phyloP scores from a whole-genome alignment of 768 basidiomycete genomes.

The Hortiboletus flavorubellus region DNA sequence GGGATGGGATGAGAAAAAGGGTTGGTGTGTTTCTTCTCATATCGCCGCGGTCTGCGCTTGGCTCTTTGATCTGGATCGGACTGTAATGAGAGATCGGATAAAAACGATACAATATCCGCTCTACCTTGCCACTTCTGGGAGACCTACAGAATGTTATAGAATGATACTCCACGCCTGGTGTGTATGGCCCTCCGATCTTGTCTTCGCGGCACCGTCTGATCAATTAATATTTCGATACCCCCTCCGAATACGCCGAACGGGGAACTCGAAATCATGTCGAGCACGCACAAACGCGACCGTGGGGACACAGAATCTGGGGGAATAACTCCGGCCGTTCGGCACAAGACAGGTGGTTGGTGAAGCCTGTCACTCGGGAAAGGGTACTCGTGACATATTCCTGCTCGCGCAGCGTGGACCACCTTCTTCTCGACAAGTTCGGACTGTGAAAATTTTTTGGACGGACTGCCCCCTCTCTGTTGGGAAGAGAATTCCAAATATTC shows the following conservation, averaged over 20 bases:
- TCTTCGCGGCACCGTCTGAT: conserved; percentile 2
- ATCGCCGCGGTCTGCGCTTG: not conserved
- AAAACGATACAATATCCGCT: not conserved
- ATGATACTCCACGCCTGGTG: conserved; percentile 12
- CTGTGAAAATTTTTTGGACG: conserved; percentile 12
- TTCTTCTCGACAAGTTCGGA: conserved; percentile 17
- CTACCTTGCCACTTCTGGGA: conserved; percentile 1
- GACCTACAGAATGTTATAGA: not conserved
- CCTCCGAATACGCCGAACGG: not conserved
- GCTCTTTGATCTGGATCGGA: conserved; percentile 1
- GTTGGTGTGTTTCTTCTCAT: not conserved
- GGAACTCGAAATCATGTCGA: conserved; percentile 3
- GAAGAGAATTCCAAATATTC: conserved; percentile 7
- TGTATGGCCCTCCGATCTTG: conserved; percentile 1
- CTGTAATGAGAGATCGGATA: conserved; percentile 7
- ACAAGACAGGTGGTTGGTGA: not conserved
- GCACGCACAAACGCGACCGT: not conserved
- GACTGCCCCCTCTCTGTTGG: not conserved
- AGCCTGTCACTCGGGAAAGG: conserved; percentile 1
- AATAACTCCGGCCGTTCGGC: not conserved
- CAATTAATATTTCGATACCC: conserved; percentile 11
- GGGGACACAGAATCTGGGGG: not conserved
- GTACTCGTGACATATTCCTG: conserved; percentile 1
- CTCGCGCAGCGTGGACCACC: conserved; percentile 9
- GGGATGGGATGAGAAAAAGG: not conserved